These are phyloP conservation scores for Scytalidium lignicola DNA, from an alignment of 2,329 filamentous ascomycete genomes.

Conservation along the genomic window DNA sequence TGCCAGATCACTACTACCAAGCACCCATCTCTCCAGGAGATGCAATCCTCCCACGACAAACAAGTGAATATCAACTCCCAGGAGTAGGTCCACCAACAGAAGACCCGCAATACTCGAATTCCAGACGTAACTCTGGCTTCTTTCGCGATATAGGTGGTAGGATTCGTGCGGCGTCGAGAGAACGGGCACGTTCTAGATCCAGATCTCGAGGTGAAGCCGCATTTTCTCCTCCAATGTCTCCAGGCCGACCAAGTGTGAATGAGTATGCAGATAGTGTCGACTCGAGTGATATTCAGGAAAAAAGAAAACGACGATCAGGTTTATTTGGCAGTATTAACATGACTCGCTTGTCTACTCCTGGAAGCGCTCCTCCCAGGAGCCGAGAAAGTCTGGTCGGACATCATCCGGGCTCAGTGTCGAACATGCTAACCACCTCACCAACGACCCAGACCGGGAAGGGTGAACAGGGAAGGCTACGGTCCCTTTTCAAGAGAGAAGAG, in stretches of 20 bases:
- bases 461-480: conserved; percentile 24
- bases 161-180: conserved; percentile 27
- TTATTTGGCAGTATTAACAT: conserved; percentile 29
- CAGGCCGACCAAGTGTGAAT: conserved; percentile 24
- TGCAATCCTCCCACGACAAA: conserved; percentile 34
- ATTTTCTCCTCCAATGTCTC: conserved; percentile 2
- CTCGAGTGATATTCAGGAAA: conserved; percentile 34
- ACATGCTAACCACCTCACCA: conserved; percentile 17
- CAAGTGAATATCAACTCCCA: conserved; percentile 33
- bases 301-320: conserved; percentile 33
- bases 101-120: conserved; percentile 22
- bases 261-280: conserved; percentile 37
- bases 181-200: conserved; percentile 17
- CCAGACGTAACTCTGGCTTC: conserved; percentile 35
- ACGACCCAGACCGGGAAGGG: conserved; percentile 25
- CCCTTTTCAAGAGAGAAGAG: conserved; percentile 30
- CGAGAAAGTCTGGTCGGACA: conserved; percentile 27
- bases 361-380: conserved; percentile 21
- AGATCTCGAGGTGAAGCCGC: conserved; percentile 4
- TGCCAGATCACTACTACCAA: conserved; percentile 24
- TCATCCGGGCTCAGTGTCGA: conserved; percentile 22
- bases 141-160: conserved; percentile 47
- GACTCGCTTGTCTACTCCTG: conserved; percentile 17
- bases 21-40: conserved; percentile 22
- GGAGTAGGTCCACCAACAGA: conserved; percentile 32